Percentiles rank a stretch among this genome's conserved stretches.
These are phyloP conservation scores for Jacaranda copaia DNA, from an alignment of 257 asterid genomes.

Conservation along the genomic window DNA sequence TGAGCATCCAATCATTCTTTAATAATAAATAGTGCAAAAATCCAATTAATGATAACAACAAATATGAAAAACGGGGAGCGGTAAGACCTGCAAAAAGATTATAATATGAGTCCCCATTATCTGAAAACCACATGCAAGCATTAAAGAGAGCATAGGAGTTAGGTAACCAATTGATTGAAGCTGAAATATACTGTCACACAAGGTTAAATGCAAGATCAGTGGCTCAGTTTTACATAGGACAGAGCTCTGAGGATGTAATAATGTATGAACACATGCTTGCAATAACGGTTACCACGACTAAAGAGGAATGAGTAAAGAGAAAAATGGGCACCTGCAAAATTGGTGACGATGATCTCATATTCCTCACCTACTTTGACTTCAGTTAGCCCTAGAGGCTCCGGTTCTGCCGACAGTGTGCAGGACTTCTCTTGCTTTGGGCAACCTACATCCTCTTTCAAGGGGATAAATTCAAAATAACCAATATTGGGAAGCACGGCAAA, in stretches of 20 bases:
- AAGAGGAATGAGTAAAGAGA: constrained; percentile 1
- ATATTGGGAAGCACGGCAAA: constrained; percentile 86
- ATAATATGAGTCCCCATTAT: constrained; percentile 19
- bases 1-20: constrained; percentile 33
- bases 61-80: constrained; percentile 30
- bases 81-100: constrained; percentile 30
- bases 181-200: not conserved
- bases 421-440: constrained; percentile 28
- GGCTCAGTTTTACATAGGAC: not conserved
- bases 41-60: constrained; percentile 14
- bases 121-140: constrained; percentile 46
- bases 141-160: constrained; percentile 5
- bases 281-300: not conserved
- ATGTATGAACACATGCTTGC: not conserved
- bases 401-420: constrained; percentile 27
- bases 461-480: constrained; percentile 88
- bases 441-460: constrained; percentile 46
- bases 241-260: not conserved
- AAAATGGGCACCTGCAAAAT: constrained; percentile 66
- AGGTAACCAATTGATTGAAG: not conserved
- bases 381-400: constrained; percentile 67
- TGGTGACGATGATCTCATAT: constrained; percentile 83
- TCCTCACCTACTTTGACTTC: constrained; percentile 79
- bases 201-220: not conserved
- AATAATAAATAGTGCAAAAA: not conserved